These are phyloP conservation scores for Nicotiana tabacum DNA, from an alignment of 257 asterid species.

Conservation along the genomic window DNA sequence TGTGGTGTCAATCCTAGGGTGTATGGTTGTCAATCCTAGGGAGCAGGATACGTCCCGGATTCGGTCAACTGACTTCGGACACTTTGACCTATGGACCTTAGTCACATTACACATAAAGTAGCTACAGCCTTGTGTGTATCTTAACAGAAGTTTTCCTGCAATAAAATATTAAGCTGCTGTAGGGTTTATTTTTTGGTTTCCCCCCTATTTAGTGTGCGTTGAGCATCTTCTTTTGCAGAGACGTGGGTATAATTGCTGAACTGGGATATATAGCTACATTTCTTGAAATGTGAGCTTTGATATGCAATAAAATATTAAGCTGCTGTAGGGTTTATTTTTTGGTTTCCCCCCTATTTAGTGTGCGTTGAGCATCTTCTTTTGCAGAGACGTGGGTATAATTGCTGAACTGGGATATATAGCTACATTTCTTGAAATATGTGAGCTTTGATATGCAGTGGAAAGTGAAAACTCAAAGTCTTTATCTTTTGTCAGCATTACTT, in stretches of 20 bases:
- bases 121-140: neutral
- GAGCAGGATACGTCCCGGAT: no score
- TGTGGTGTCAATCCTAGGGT: neutral
- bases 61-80: no score
- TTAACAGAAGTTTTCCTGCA: neutral
- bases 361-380: neutral
- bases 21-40: neutral
- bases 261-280: constrained; percentile 3
- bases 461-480: neutral
- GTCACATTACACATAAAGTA: neutral
- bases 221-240: neutral
- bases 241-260: neutral
- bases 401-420: constrained; percentile 3
- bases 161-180: neutral
- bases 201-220: neutral
- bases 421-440: neutral
- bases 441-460: neutral
- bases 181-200: neutral
- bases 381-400: neutral
- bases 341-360: neutral
- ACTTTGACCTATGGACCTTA: neutral
- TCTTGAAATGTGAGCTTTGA: neutral
- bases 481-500: neutral
- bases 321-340: neutral
- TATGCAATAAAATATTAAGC: neutral